phyloP scores from a whole-genome alignment of 768 basidiomycete species.

The Xerocomellus chrysenteron region DNA sequence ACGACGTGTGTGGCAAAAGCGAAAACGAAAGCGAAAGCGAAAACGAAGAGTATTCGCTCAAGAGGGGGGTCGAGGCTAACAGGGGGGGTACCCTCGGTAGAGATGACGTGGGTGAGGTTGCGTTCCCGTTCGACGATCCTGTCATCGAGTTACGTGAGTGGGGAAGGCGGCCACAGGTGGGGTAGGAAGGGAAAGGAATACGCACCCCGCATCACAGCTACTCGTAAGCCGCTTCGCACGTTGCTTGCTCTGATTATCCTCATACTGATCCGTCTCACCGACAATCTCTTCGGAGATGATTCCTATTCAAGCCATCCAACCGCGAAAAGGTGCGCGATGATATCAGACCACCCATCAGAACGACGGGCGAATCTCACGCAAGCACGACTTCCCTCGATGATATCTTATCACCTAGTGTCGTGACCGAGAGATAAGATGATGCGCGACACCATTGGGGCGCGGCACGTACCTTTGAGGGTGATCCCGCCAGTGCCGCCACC shows the following conservation, averaged over 20 bases:
- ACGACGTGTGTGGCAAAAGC: conserved; percentile 14
- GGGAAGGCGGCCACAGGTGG: background rate
- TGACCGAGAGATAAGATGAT: no score
- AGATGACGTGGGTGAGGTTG: conserved; percentile 26
- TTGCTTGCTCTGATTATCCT: conserved; percentile 81
- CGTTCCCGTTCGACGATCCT: conserved; percentile 60
- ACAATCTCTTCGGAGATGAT: conserved; percentile 96
- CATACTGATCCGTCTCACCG: conserved; percentile 90
- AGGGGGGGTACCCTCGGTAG: conserved; percentile 39
- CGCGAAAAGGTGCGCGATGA: background rate
- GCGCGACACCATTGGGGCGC: no score
- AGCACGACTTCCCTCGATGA: no score
- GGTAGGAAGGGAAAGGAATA: background rate
- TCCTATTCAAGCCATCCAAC: conserved; percentile 44
- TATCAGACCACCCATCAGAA: background rate
- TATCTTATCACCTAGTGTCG: no score
- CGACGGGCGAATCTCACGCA: no score
- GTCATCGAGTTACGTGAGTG: background rate
- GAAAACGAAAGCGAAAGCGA: no score
- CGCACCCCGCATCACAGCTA: conserved; percentile 76
- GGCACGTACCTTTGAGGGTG: no score
- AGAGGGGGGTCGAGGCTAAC: conserved; percentile 19
- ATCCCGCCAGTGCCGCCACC: no score
- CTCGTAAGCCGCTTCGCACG: conserved; percentile 69
- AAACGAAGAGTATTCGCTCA: conserved; percentile 5